These are phyloP conservation scores for Solanum sitiens DNA, from an alignment of 257 asterid species.

Conservation along the genomic window DNA sequence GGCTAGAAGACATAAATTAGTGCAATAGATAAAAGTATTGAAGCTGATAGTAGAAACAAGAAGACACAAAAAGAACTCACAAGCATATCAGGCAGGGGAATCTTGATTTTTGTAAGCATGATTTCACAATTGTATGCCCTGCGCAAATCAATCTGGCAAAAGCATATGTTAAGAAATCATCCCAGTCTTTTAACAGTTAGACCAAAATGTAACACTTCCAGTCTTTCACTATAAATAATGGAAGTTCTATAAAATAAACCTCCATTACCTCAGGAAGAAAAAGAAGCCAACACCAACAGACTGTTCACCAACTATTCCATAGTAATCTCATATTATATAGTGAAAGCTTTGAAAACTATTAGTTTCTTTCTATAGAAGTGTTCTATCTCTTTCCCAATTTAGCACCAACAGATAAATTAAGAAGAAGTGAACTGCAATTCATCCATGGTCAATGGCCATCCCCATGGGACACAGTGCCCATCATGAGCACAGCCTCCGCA, in stretches of 20 bases:
- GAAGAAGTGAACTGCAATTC: neutral
- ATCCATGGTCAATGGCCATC: neutral
- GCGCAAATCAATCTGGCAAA: conserved; percentile 77
- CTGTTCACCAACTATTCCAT: neutral
- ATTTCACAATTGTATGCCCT: conserved; percentile 98
- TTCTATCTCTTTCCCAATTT: neutral
- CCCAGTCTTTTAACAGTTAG: neutral
- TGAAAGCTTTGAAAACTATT: neutral
- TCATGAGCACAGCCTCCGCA: neutral
- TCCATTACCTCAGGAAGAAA: neutral
- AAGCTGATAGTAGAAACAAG: neutral
- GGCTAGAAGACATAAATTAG: neutral
- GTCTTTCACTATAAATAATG: neutral
- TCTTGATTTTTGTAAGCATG: conserved; percentile 94
- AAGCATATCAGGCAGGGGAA: conserved; percentile 87
- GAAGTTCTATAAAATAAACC: neutral
- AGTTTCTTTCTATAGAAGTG: neutral
- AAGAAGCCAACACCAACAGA: neutral
- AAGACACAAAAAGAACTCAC: conserved; percentile 45
- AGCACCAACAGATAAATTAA: neutral
- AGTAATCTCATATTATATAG: neutral
- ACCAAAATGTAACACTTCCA: neutral
- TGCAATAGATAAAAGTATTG: neutral
- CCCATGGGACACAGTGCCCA: neutral
- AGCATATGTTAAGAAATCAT: conserved; percentile 1